Evolutionary conservation across 495 filamentous ascomycete genomes (phyloP).

Genomic region (Aspergillus incahuasiensis): DNA sequence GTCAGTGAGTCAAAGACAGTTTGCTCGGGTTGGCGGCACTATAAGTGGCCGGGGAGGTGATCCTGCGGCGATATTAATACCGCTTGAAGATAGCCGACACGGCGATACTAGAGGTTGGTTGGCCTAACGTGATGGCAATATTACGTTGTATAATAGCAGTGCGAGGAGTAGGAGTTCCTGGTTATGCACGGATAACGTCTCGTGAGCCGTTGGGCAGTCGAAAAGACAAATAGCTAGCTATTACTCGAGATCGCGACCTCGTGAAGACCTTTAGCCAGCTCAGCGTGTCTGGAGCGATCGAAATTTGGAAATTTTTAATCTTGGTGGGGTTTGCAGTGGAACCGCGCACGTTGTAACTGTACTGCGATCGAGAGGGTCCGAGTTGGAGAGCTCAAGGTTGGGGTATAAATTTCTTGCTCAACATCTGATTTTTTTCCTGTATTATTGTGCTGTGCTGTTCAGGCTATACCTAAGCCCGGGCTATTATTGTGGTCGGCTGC

Average conservation of each 20-base stretch:
- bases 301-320: constrained; percentile 9
- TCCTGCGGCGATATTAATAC: neutral
- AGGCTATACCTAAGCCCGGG: no score
- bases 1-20: neutral
- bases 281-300: constrained; percentile 3
- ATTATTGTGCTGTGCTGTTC: neutral
- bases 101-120: neutral
- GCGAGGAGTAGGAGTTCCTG: neutral
- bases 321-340: neutral
- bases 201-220: neutral
- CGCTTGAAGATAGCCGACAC: neutral
- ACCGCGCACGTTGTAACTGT: neutral
- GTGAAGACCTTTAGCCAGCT: neutral
- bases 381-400: neutral
- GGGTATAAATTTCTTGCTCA: neutral
- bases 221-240: neutral
- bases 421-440: neutral
- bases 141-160: neutral
- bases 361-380: neutral
- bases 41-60: neutral
- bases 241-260: neutral
- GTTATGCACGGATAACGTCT: neutral
- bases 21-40: neutral
- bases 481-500: no score
- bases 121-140: neutral